Conservation (phyloP, 495 filamentous ascomycete species). For the Diplogelasinospora grovesii region DNA sequence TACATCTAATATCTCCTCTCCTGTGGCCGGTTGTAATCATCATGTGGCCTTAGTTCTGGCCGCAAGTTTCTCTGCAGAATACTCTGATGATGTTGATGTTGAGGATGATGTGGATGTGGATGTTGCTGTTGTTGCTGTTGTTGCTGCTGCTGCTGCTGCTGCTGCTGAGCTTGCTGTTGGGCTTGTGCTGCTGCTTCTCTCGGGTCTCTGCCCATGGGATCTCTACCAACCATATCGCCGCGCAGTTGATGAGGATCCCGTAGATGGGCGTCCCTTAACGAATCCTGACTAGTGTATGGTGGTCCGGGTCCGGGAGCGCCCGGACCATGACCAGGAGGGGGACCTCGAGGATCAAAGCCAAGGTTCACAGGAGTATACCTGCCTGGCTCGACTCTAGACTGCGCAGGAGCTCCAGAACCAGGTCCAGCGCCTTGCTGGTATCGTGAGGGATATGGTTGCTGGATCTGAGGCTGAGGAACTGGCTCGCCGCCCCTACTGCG, state of each 20-base stretch:
- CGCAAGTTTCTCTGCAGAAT: slow-evolving; percentile 4
- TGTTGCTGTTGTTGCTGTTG: slow-evolving; percentile 8
- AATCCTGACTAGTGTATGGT: slow-evolving; percentile 11
- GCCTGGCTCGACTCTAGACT: too few species aligned
- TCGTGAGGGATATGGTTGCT: slow-evolving; percentile 19
- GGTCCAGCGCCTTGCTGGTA: slow-evolving; percentile 26
- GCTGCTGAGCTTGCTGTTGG: slow-evolving; percentile 1
- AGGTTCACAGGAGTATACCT: slow-evolving; percentile 25
- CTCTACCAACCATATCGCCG: slow-evolving; percentile 3
- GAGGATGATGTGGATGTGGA: slow-evolving; percentile 8
- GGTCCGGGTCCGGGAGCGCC: slow-evolving; percentile 11
- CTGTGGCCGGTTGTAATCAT: neutral
- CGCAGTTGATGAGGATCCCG: slow-evolving; percentile 8
- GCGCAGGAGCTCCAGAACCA: slow-evolving; percentile 8
- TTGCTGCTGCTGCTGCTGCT: slow-evolving; percentile 4
- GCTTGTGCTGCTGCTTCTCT: slow-evolving; percentile 5
- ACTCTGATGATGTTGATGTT: slow-evolving; percentile 3
- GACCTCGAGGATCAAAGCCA: slow-evolving; percentile 19
- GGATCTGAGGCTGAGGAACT: slow-evolving; percentile 25
- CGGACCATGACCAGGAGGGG: slow-evolving; percentile 3
- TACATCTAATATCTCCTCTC: slow-evolving; percentile 1
- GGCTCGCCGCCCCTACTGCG: slow-evolving; percentile 15
- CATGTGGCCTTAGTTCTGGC: slow-evolving; percentile 1
- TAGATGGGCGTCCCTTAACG: slow-evolving; percentile 7
- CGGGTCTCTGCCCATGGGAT: slow-evolving; percentile 17